phyloP scores from a whole-genome alignment of 495 filamentous ascomycete genomes.

The Neurospora pannonica region DNA sequence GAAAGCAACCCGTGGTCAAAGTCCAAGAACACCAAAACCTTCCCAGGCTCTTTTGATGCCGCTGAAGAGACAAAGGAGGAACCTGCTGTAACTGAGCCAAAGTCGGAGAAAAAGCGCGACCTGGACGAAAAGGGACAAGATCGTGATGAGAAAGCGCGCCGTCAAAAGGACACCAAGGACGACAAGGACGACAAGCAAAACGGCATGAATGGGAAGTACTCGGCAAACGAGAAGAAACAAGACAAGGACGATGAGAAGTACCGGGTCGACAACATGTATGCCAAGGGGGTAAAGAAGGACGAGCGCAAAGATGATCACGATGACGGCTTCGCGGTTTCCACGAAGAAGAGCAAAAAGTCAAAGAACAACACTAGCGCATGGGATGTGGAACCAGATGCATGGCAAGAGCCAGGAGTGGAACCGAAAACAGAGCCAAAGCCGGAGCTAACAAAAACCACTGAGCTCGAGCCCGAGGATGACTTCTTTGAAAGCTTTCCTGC shows the following conservation, averaged over 20 bases:
- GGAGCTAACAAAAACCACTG: slow-evolving; percentile 9
- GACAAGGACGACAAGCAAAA: neutral
- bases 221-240: neutral
- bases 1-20: slow-evolving; percentile 35
- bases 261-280: slow-evolving; percentile 6
- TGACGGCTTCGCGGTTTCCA: slow-evolving; percentile 20
- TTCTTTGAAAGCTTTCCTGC: slow-evolving; percentile 9
- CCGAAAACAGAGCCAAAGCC: slow-evolving; percentile 24
- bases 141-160: neutral
- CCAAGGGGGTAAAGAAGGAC: slow-evolving; percentile 4
- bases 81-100: neutral
- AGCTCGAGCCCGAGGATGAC: slow-evolving; percentile 9
- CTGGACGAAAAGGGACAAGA: neutral
- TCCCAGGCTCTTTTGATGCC: slow-evolving; percentile 31
- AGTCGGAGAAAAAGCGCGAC: neutral
- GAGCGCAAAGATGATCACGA: slow-evolving; percentile 20
- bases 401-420: slow-evolving; percentile 14
- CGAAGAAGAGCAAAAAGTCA: slow-evolving; percentile 29
- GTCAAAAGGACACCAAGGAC: neutral
- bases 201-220: neutral
- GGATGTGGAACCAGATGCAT: slow-evolving; percentile 19
- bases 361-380: slow-evolving; percentile 22
- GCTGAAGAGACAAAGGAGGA: slow-evolving; percentile 6
- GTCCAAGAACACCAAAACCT: slow-evolving; percentile 33
- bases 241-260: slow-evolving; percentile 11